Evolutionary conservation across 176 grass and related monocot genomes (phyloP).

Genomic region (Dactylis glomerata): DNA sequence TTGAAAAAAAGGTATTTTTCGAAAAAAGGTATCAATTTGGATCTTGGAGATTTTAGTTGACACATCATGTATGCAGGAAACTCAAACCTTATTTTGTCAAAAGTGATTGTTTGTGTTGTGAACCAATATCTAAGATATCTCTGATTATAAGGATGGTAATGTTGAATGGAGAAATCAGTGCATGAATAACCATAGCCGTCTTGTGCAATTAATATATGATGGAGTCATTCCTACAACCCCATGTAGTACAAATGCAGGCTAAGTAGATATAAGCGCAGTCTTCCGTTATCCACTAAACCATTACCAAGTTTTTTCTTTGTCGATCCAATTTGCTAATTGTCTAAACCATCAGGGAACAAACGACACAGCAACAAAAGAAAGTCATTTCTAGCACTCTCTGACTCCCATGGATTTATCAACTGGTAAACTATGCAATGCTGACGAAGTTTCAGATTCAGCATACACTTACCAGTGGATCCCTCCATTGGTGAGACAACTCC

Average conservation of each 20-base stretch:
- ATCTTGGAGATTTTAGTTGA: neutral
- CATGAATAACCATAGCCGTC: neutral
- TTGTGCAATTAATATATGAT: neutral
- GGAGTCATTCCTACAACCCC: neutral
- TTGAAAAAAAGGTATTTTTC: too few relatives aligned
- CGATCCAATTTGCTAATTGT: slow-evolving; percentile 27
- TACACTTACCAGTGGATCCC: neutral
- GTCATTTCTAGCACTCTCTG: slow-evolving; percentile 12
- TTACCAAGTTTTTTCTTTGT: slow-evolving; percentile 11
- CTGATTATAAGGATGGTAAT: neutral
- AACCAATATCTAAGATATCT: neutral
- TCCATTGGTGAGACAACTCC: slow-evolving; percentile 22
- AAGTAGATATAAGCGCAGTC: slow-evolving; percentile 22
- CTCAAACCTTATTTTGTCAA: neutral
- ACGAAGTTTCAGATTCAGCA: neutral
- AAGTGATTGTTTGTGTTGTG: neutral
- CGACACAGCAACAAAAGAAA: slow-evolving; percentile 28
- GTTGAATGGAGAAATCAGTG: neutral
- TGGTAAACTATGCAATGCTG: neutral
- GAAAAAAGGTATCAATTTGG: neutral
- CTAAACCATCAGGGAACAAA: neutral
- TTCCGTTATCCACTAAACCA: slow-evolving; percentile 33
- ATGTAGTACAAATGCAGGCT: neutral
- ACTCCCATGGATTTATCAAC: neutral
- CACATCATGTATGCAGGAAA: neutral